These are phyloP conservation scores for Pichia thaimueangensis DNA, from an alignment of 805 yeast genomes.

Conservation along the genomic window DNA sequence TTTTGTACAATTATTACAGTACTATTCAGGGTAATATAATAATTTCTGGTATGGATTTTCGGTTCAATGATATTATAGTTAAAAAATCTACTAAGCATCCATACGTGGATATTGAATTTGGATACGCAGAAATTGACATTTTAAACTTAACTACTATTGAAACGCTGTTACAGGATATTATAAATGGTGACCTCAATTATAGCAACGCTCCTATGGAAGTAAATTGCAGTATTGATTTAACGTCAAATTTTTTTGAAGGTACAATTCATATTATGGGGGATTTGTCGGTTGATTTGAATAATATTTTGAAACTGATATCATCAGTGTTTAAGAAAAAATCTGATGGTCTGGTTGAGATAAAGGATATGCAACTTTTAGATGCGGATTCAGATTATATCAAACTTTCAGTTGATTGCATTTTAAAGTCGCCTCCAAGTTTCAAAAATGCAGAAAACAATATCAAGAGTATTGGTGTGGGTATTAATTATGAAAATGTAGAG, in stretches of 20 bases:
- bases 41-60: not conserved
- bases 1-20: not conserved
- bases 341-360: not conserved
- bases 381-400: not conserved
- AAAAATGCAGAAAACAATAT: not conserved
- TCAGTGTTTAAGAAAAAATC: no score
- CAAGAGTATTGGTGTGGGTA: constrained; percentile 1
- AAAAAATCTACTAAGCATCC: not conserved
- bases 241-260: constrained; percentile 10
- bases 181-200: not conserved
- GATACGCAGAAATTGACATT: not conserved
- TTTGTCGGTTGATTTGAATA: not conserved
- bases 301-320: not conserved
- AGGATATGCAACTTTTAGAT: not conserved
- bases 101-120: not conserved
- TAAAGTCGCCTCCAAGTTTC: not conserved
- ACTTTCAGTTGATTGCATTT: not conserved
- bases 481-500: not conserved
- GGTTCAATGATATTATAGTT: not conserved
- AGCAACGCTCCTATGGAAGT: not conserved
- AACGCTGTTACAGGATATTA: not conserved
- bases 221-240: not conserved
- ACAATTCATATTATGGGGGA: not conserved
- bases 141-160: not conserved
- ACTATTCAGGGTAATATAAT: not conserved